Base-by-base conservation (phyloP, 306 rosid species). In the Sicyos baderoa region DNA sequence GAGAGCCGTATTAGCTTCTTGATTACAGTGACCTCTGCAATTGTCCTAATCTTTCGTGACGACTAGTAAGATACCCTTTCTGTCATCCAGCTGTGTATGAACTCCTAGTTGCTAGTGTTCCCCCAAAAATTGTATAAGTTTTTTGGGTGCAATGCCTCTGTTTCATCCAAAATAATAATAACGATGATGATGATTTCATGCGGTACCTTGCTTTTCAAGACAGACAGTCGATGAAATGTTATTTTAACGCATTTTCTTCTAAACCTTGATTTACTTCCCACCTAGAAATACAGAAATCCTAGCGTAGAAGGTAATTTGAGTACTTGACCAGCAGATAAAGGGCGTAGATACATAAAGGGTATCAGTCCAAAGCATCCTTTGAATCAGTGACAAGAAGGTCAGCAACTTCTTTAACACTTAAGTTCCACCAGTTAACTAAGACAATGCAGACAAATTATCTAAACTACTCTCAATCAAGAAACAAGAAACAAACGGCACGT, bases 11-110 rank as follows among this genome's bases (percentile, higher is more conserved):
- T 18, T 42, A 62, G 68, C 53, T 63, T 63, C 32, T 63, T 62
- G 7, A 63, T 19, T 40, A n/a, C 69, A 63, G 23, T 42, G 70
- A 63, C 70, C 19, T 63, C 70, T 63, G 69, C 70, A 63, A 18
- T 19, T 42, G 5, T 18, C 70, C 16, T 42, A 63, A 9, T 63
- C 29, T 40, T 63, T 17, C 10, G 8, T 9, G 52, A 40, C 42
- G 47, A 1, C 47, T 63, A 19, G 14, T 18, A 37, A 40, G 69
- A 40, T 9, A 44, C 5, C 21, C 6, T n/a, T 22, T 17, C 49
- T 35, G 25, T 35, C 18, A 2, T 63, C 51, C 13, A 7, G 2
- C 32, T 40, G 21, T 51, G 32, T 18, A 18, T 40, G 22, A 63
- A 63, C 52, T 63, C 69, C 29, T 40, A 9, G 52, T 18, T 29